Evolutionary conservation across 257 asterid species (phyloP).

Genomic region (Nicotiana sylvestris): DNA sequence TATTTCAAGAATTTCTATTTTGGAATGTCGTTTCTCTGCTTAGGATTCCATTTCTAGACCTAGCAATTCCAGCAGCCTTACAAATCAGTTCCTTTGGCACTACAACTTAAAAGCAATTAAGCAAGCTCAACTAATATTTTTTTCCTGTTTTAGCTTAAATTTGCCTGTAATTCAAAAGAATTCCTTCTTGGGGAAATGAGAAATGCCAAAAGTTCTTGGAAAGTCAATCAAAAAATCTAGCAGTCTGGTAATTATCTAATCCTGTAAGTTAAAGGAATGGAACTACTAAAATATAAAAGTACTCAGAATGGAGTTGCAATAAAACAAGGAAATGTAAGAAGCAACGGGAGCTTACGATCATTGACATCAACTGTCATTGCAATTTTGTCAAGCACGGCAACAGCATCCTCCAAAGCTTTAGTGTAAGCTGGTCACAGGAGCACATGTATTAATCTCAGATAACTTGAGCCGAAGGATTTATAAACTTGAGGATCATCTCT

Average conservation of each 20-base stretch:
- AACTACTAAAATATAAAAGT: not conserved
- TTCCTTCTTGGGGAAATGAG: not conserved
- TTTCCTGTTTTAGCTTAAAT: not conserved
- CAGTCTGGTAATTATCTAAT: not conserved
- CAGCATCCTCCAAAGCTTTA: slow-evolving; percentile 90
- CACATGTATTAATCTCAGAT: not conserved
- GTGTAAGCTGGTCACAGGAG: slow-evolving; percentile 56
- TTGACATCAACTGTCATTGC: slow-evolving; percentile 76
- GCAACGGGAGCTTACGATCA: slow-evolving; percentile 65
- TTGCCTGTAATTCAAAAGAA: not conserved
- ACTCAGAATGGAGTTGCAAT: not conserved
- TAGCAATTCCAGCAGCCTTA: not conserved
- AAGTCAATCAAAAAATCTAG: not conserved
- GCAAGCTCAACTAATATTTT: not conserved
- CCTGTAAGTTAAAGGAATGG: not conserved
- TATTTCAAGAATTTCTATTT: not conserved
- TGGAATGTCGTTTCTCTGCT: not conserved
- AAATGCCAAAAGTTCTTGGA: not conserved
- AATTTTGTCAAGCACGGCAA: slow-evolving; percentile 80
- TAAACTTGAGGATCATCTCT: not conserved
- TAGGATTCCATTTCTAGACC: not conserved
- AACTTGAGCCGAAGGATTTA: not conserved
- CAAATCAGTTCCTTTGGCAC: not conserved
- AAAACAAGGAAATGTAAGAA: not conserved
- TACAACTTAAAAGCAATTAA: not conserved